Evolutionary conservation across 805 yeast species (phyloP), one percentile per base, ranked within the genome.

Genomic region (Teunomyces tritomae): DNA sequence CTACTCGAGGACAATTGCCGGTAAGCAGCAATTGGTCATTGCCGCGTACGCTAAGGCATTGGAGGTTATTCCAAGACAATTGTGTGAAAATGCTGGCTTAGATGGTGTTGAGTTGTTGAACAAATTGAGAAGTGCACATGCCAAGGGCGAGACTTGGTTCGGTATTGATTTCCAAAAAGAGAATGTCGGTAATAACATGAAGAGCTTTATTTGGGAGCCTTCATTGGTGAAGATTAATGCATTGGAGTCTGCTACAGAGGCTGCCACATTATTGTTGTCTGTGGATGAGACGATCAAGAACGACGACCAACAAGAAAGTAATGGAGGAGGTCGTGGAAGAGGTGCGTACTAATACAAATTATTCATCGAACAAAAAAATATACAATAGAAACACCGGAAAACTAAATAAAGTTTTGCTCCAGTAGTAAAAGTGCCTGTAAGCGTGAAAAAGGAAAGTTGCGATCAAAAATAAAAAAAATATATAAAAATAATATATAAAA

Each of bases 81-180:
- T 94, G 54, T 92, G 98, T 74, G 99, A 94, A 64, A 94, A 94
- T 67, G 99, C 97, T n/a, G 99, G 99, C 4, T 84, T 94, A 56
- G 99, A 94, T 65, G 95, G 96, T 16, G 89, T 96, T n/a, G 98
- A 94, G 65, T 73, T 94, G 50, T 80, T 94, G 58, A 94, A 94
- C 68, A 82, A 86, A 62, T 76, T 94, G 62, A 83, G 99, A 70
- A 87, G 94, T 79, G 85, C 89, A 14, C 99, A 94, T 62, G 94
- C 96, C 46, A 87, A 87, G 65, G 97, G 96, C 52, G 96, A 92
- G 60, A 77, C 71, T 39, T 89, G 96, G 94, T 84, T 76, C 53
- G 99, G 99, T 56, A 83, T 94, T 51, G 97, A 94, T 70, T 94
- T 94, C 73, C 87, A 82, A 50, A 81, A 81, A 51, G 98, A 89